Evolutionary conservation across 352 stramenopile genomes (phyloP).

Genomic region (Phytopythium boreale): DNA sequence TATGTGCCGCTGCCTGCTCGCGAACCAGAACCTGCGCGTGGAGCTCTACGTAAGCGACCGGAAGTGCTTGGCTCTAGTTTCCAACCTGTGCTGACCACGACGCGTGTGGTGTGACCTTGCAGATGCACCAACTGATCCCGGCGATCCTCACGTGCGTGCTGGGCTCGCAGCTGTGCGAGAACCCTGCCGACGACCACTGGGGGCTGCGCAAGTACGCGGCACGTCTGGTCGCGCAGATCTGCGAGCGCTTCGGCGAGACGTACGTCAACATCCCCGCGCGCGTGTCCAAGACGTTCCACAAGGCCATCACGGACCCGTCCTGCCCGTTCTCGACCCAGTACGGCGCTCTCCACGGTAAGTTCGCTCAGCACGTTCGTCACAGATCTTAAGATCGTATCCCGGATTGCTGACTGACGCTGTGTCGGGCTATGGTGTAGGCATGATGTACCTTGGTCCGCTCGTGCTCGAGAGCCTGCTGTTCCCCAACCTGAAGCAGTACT

Average conservation of each 20-base stretch:
- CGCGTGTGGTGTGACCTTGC: background rate
- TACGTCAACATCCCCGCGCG: slow-evolving; percentile 92
- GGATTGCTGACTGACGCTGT: background rate
- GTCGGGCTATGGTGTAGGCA: slow-evolving; percentile 28
- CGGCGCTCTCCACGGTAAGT: slow-evolving; percentile 87
- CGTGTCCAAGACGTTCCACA: slow-evolving; percentile 90
- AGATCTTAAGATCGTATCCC: too few relatives aligned
- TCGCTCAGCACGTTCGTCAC: background rate
- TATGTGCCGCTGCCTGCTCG: slow-evolving; percentile 86
- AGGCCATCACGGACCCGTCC: slow-evolving; percentile 73
- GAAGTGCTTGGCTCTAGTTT: background rate
- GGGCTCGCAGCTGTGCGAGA: slow-evolving; percentile 86
- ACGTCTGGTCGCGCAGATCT: slow-evolving; percentile 81
- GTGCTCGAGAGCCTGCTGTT: slow-evolving; percentile 93
- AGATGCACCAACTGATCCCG: slow-evolving; percentile 93
- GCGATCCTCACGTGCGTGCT: slow-evolving; percentile 93
- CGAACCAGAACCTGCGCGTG: slow-evolving; percentile 90
- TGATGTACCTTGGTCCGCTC: slow-evolving; percentile 90
- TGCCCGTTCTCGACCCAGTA: slow-evolving; percentile 89
- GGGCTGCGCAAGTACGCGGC: slow-evolving; percentile 84
- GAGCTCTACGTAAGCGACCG: slow-evolving; percentile 86
- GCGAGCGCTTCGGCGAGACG: slow-evolving; percentile 81
- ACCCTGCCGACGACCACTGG: slow-evolving; percentile 89
- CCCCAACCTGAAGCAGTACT: slow-evolving; percentile 85
- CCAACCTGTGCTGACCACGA: background rate